Percentiles rank a stretch among this genome's conserved stretches.
Evolutionary conservation across 495 filamentous ascomycete genomes (phyloP).

Genomic region (Cryomyces minteri): DNA sequence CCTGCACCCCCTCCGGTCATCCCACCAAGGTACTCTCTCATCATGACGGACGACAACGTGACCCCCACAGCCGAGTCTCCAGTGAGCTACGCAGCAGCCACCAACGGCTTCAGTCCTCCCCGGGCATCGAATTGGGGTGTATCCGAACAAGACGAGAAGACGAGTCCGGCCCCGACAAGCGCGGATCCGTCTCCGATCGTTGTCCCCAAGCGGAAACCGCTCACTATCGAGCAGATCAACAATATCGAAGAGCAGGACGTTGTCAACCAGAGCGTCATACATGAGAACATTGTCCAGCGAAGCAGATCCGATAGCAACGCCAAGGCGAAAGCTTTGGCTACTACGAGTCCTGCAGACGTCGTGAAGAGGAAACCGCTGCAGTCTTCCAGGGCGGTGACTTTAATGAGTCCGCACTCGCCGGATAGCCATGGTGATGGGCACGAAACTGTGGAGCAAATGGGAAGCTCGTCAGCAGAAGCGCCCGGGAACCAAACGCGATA

Average conservation of each 20-base stretch:
- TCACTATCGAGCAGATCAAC: conserved; percentile 16
- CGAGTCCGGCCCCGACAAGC: conserved; percentile 1
- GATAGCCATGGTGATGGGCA: too few relatives aligned
- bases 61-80: conserved; percentile 14
- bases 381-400: too few relatives aligned
- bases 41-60: conserved; percentile 4
- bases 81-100: conserved; percentile 11
- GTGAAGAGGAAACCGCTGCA: too few relatives aligned
- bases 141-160: conserved; percentile 6
- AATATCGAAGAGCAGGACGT: background rate
- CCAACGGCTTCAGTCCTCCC: conserved; percentile 15
- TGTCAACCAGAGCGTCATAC: too few relatives aligned
- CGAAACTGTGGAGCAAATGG: too few relatives aligned
- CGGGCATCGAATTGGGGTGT: conserved; percentile 1
- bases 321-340: too few relatives aligned
- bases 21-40: conserved; percentile 18
- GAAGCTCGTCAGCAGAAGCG: too few relatives aligned
- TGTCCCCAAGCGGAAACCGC: conserved; percentile 21
- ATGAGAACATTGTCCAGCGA: too few relatives aligned
- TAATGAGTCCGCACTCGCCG: too few relatives aligned
- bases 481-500: background rate
- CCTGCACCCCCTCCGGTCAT: conserved; percentile 15
- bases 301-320: too few relatives aligned
- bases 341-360: too few relatives aligned
- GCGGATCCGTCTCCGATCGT: conserved; percentile 12